Percentiles rank a stretch among this genome's conserved stretches.
Conservation (phyloP, 192 early-diverging fungal genomes). For the Mortierella claussenii region DNA sequence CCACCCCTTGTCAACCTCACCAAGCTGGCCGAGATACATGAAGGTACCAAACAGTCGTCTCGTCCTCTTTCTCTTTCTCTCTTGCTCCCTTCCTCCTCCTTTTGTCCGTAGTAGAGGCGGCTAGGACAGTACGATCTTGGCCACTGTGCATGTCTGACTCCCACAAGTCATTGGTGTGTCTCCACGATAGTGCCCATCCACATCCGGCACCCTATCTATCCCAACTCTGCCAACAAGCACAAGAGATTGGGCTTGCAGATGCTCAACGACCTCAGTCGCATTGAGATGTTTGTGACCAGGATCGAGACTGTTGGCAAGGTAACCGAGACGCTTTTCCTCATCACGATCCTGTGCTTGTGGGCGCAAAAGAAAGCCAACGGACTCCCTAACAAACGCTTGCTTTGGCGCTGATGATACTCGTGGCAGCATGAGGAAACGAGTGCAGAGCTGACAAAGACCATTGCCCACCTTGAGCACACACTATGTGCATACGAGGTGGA, state of each 20-base stretch:
- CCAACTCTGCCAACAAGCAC: slow-evolving; percentile 52
- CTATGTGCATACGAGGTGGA: slow-evolving; percentile 31
- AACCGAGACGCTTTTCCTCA: no score
- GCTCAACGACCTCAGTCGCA: slow-evolving; percentile 51
- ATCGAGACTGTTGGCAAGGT: slow-evolving; percentile 51
- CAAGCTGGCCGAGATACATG: slow-evolving; percentile 29
- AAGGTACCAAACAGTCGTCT: slow-evolving; percentile 50
- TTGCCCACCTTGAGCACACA: slow-evolving; percentile 41
- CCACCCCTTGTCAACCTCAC: slow-evolving; percentile 55
- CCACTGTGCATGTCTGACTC: no score
- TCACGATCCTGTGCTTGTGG: no score
- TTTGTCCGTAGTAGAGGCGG: not conserved
- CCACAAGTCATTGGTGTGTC: not conserved
- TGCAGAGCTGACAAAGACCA: slow-evolving; percentile 17
- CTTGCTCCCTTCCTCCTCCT: not conserved
- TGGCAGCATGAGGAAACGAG: slow-evolving; percentile 36
- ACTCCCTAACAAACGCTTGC: no score
- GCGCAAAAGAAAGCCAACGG: no score
- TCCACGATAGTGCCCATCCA: slow-evolving; percentile 52
- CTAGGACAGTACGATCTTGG: not conserved
- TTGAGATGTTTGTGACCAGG: slow-evolving; percentile 57
- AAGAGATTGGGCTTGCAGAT: slow-evolving; percentile 56
- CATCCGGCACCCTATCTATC: slow-evolving; percentile 54
- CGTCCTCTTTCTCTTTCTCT: not conserved
- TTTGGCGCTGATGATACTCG: no score